phyloP scores from a whole-genome alignment of 108 stramenopile species.

The Pseudonitzschia delicatissima region DNA sequence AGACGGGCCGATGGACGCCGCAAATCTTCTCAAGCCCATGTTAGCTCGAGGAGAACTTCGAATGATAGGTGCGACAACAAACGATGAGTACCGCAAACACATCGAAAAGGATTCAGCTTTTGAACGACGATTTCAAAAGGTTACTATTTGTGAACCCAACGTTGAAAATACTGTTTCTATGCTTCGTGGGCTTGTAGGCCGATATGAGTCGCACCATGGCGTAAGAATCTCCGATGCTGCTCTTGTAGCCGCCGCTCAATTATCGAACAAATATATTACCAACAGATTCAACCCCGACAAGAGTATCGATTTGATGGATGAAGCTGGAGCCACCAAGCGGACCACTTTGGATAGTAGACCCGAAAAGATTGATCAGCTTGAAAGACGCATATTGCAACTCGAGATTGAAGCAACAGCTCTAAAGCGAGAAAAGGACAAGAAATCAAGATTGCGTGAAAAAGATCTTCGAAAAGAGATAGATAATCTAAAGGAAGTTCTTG shows the following conservation, averaged over 20 bases:
- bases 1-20: conserved; percentile 96
- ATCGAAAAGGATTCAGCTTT: conserved; percentile 97
- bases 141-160: conserved; percentile 83
- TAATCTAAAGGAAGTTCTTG: conserved; percentile 62
- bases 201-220: conserved; percentile 94
- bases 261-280: conserved; percentile 93
- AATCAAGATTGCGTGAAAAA: conserved; percentile 65
- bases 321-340: conserved; percentile 81
- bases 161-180: conserved; percentile 95
- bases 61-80: conserved; percentile 97
- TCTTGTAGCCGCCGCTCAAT: conserved; percentile 91
- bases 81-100: conserved; percentile 92
- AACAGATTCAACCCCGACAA: conserved; percentile 94
- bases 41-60: conserved; percentile 94
- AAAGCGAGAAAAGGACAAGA: conserved; percentile 79
- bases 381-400: conserved; percentile 85
- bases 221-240: conserved; percentile 90
- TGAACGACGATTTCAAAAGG: conserved; percentile 96
- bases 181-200: conserved; percentile 90
- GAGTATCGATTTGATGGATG: conserved; percentile 95
- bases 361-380: conserved; percentile 85
- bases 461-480: conserved; percentile 61
- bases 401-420: conserved; percentile 95
- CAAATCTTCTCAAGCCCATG: conserved; percentile 97
- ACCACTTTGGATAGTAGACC: conserved; percentile 88